Evolutionary conservation across 139 green algal species (phyloP).

Genomic region (Picochlorum sp.): DNA sequence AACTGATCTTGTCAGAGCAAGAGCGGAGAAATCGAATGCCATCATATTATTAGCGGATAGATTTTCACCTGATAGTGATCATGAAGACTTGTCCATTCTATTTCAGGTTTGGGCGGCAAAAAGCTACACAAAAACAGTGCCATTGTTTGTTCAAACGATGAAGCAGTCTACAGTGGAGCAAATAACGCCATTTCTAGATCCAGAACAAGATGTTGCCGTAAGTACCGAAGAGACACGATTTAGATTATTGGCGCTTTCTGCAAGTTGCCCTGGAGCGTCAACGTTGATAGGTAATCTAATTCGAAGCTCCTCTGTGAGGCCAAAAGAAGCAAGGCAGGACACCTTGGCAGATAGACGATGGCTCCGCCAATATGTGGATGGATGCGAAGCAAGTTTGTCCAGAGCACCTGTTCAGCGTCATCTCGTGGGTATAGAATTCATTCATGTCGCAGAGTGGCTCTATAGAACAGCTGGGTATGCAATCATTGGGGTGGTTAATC

Average conservation of each 20-base stretch:
- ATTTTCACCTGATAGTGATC: conserved; percentile 46
- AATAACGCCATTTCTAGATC: conserved; percentile 68
- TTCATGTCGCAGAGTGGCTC: conserved; percentile 30
- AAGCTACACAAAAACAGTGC: conserved; percentile 66
- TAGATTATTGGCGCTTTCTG: conserved; percentile 55
- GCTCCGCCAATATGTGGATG: conserved; percentile 69
- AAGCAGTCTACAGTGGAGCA: conserved; percentile 33
- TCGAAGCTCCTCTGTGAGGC: conserved; percentile 22
- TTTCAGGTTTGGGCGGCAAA: conserved; percentile 80
- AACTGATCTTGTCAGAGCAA: conserved; percentile 43
- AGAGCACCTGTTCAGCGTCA: conserved; percentile 9
- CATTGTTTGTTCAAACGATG: conserved; percentile 72
- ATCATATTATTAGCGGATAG: conserved; percentile 63
- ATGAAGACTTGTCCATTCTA: conserved; percentile 67
- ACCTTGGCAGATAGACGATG: conserved; percentile 51
- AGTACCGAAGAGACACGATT: conserved; percentile 53
- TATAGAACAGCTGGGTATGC: conserved; percentile 33
- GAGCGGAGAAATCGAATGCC: conserved; percentile 36
- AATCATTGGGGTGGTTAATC: conserved; percentile 39
- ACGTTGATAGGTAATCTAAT: conserved; percentile 71
- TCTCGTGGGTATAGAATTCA: conserved; percentile 28
- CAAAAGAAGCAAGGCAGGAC: conserved; percentile 15
- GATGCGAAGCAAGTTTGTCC: conserved; percentile 45
- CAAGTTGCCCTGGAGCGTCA: conserved; percentile 61
- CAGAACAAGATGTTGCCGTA: conserved; percentile 53